Evolutionary conservation across 2,329 filamentous ascomycete genomes (phyloP), one percentile per base, ranked within the genome.

Genomic region (Mycosphaerella sp.): DNA sequence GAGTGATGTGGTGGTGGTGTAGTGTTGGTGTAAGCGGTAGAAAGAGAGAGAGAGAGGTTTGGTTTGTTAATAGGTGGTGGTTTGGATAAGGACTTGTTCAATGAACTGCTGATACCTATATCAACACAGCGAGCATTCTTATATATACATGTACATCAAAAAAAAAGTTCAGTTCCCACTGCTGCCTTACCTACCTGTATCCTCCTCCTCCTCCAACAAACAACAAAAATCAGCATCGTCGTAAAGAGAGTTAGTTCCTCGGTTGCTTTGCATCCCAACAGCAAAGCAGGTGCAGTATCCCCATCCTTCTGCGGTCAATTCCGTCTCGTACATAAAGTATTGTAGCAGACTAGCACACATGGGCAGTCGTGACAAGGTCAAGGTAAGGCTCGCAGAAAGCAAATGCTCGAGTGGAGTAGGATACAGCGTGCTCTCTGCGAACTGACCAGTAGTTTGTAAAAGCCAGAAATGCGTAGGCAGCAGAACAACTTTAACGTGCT

Each of bases 401-500:
- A 41, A 17, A 17, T 17, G 31, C 29, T 11, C 40, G 23, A 36
- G 48, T 40, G 41, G 39, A 50, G 21, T 41, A 50, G 39, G 14
- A 17, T 17, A 17, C 14, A 17, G 14, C 14, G 14, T 23, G 32
- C 29, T 41, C 17, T 23, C 41, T 32, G 40, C 48, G 48, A 51
- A 9, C 48, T 31, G 42, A 45, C 48, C 48, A 51, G 43, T 51
- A 41, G 32, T 45, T 45, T 32, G 31, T n/a, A 40, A 32, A 36
- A 7, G 11, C 21, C 48, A 23, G 21, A 21, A 21, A 21, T 45
- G n/a, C 42, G 11, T 21, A 51, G 48, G 48, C 48, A 51, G 48
- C 48, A 51, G 34, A 38, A 51, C 40, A 32, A 51, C 43, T 31
- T 40, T 32, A 51, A 39, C 39, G 44, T 32, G 40, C 44, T 29